phyloP scores from a whole-genome alignment of 1,139 yeast species.

The Casaregolazyma suthepensis region DNA sequence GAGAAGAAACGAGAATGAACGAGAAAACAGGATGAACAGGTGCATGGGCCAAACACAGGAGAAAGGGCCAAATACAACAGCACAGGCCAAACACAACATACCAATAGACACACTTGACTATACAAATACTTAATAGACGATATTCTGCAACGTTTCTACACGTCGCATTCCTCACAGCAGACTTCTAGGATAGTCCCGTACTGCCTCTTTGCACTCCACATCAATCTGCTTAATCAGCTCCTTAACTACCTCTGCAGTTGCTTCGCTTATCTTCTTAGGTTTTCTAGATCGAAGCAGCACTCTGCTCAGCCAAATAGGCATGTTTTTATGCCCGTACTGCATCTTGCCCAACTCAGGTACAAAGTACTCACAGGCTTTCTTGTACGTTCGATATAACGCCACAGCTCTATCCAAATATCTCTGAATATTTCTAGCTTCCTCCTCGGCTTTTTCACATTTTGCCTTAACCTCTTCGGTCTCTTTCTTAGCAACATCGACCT shows the following conservation, averaged over 20 bases:
- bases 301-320: background rate
- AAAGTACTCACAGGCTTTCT: background rate
- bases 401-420: background rate
- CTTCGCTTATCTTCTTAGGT: background rate
- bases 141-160: too few species aligned
- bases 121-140: too few species aligned
- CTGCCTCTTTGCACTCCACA: background rate
- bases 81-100: too few species aligned
- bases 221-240: background rate
- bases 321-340: background rate
- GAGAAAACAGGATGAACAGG: background rate
- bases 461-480: background rate
- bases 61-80: background rate
- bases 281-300: background rate
- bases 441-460: background rate
- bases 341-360: background rate
- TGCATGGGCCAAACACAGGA: background rate
- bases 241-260: background rate
- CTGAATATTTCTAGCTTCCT: background rate
- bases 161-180: too few species aligned
- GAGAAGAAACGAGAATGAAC: background rate
- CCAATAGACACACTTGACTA: too few species aligned
- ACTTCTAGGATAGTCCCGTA: too few species aligned
- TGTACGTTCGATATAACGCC: background rate
- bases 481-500: too few species aligned